Evolutionary conservation across 352 stramenopile species (phyloP).

Genomic region (Phytophthora pistaciae): DNA sequence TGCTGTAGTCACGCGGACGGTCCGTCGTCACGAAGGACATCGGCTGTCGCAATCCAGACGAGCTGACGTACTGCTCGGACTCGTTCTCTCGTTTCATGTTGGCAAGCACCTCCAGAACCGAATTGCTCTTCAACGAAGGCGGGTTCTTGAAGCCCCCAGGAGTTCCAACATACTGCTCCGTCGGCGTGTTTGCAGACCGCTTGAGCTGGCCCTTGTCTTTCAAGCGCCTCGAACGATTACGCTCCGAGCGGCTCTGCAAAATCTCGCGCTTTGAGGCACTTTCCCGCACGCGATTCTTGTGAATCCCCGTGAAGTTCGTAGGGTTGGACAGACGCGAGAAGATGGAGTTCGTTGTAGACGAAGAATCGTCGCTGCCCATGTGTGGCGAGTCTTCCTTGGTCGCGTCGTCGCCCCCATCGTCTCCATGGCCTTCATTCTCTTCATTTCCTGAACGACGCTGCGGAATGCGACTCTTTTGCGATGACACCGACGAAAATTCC

Average conservation of each 20-base stretch:
- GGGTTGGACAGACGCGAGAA: slow-evolving; percentile 89
- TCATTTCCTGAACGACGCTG: slow-evolving; percentile 45
- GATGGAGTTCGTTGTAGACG: slow-evolving; percentile 65
- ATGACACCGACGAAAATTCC: slow-evolving; percentile 46
- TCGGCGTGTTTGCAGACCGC: slow-evolving; percentile 56
- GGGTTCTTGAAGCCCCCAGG: slow-evolving; percentile 59
- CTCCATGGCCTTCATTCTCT: slow-evolving; percentile 36
- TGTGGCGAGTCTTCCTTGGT: slow-evolving; percentile 60
- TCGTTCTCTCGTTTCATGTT: slow-evolving; percentile 89
- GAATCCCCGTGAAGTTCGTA: slow-evolving; percentile 90
- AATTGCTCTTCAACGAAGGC: slow-evolving; percentile 67
- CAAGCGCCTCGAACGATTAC: slow-evolving; percentile 74
- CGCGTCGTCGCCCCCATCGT: slow-evolving; percentile 42
- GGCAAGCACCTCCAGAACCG: slow-evolving; percentile 82
- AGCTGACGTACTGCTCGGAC: slow-evolving; percentile 56
- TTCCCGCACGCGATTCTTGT: slow-evolving; percentile 87
- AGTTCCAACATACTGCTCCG: slow-evolving; percentile 54
- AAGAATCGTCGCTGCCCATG: slow-evolving; percentile 73
- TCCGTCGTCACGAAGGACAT: slow-evolving; percentile 52
- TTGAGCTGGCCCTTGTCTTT: slow-evolving; percentile 73
- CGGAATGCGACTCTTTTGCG: slow-evolving; percentile 44
- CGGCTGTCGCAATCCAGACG: slow-evolving; percentile 53
- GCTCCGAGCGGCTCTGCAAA: slow-evolving; percentile 76
- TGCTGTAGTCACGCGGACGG: slow-evolving; percentile 47
- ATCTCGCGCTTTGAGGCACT: slow-evolving; percentile 86